A percentile compares a stretch with the other conserved stretches of the same genome.
Evolutionary conservation across 441 rosid species (phyloP).

Genomic region (Populus trichocarpa): DNA sequence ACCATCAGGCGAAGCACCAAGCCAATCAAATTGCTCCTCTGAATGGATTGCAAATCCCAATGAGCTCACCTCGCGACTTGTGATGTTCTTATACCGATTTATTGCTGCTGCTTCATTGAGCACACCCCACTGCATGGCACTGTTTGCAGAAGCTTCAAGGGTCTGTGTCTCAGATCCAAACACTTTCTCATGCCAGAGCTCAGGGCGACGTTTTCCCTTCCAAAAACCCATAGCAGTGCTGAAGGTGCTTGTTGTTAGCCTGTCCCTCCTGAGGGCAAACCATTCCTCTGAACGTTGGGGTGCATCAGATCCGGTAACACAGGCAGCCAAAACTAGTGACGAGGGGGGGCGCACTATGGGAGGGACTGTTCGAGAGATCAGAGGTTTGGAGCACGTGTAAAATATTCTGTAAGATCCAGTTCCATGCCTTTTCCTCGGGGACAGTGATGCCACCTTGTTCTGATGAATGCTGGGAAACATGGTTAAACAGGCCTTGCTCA

Average conservation of each 20-base stretch:
- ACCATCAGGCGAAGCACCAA: constrained; percentile 96
- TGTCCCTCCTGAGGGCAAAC: constrained; percentile 80
- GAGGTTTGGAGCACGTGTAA: constrained; percentile 32
- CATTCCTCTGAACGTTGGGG: constrained; percentile 95
- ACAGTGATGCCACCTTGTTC: constrained; percentile 21
- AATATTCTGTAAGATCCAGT: constrained; percentile 27
- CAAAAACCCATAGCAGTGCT: constrained; percentile 92
- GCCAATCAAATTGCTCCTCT: constrained; percentile 57
- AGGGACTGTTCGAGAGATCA: constrained; percentile 25
- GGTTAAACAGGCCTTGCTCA: constrained; percentile 39
- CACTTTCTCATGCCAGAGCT: constrained; percentile 95
- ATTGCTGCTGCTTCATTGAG: constrained; percentile 75
- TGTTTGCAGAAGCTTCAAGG: constrained; percentile 33
- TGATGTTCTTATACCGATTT: constrained; percentile 66
- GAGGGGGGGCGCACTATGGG: constrained; percentile 36
- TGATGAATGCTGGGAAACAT: constrained; percentile 32
- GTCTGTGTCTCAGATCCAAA: constrained; percentile 39
- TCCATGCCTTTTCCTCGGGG: constrained; percentile 23
- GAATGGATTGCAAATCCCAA: constrained; percentile 81
- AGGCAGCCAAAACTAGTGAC: constrained; percentile 38
- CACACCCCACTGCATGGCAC: constrained; percentile 95
- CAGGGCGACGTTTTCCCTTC: constrained; percentile 74
- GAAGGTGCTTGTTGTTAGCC: constrained; percentile 89
- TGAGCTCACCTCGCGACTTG: constrained; percentile 67
- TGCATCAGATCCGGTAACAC: constrained; percentile 45